These are phyloP conservation scores for Lippia alba DNA, from an alignment of 305 asterid species.

Conservation along the genomic window DNA sequence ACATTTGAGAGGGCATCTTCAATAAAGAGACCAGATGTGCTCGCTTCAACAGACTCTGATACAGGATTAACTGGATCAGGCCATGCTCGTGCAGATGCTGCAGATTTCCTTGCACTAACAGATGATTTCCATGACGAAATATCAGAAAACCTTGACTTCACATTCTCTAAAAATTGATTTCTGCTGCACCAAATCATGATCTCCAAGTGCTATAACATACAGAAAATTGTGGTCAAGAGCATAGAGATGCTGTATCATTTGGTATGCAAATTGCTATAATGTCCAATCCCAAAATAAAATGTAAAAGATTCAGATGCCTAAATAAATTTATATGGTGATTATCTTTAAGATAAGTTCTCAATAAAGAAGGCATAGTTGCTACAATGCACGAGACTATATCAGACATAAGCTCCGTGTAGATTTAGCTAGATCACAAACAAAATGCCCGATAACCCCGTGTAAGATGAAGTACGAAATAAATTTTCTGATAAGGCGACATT, in stretches of 20 bases:
- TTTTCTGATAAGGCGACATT: slow-evolving; percentile 16
- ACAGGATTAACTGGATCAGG: slow-evolving; percentile 54
- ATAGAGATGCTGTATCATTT: slow-evolving; percentile 17
- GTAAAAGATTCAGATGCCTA: slow-evolving; percentile 2
- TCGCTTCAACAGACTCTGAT: slow-evolving; percentile 47
- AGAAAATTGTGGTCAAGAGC: slow-evolving; percentile 13
- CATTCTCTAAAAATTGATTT: slow-evolving; percentile 74
- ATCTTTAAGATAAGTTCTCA: slow-evolving; percentile 15
- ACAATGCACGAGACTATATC: slow-evolving; percentile 20
- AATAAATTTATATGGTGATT: slow-evolving; percentile 9
- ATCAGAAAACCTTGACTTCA: slow-evolving; percentile 58
- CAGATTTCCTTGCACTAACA: slow-evolving; percentile 73
- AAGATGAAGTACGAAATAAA: slow-evolving; percentile 12
- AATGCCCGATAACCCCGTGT: slow-evolving; percentile 20
- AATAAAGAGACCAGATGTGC: slow-evolving; percentile 69
- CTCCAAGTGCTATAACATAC: slow-evolving; percentile 79
- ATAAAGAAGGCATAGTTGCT: slow-evolving; percentile 6
- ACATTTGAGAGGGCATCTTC: slow-evolving; percentile 91
- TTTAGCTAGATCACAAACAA: slow-evolving; percentile 27
- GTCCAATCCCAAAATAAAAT: slow-evolving; percentile 16
- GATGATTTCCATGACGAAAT: slow-evolving; percentile 66
- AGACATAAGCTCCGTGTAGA: slow-evolving; percentile 15
- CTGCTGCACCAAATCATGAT: slow-evolving; percentile 88
- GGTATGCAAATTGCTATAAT: slow-evolving; percentile 19
- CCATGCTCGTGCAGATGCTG: slow-evolving; percentile 84